phyloP scores from a whole-genome alignment of 208 protist species.

The Leishmania arabica region DNA sequence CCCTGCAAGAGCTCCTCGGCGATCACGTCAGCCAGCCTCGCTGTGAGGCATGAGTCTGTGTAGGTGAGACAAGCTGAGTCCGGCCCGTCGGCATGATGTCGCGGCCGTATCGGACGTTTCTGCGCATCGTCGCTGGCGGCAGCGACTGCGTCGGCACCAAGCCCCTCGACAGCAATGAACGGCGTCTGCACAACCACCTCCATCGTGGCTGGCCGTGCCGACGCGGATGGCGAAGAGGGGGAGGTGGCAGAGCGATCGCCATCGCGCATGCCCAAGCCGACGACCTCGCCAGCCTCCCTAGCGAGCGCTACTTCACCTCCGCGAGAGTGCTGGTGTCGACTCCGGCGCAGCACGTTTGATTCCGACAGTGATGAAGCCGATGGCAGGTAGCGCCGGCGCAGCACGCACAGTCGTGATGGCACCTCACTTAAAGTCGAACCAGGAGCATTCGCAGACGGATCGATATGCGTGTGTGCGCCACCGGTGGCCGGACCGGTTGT shows the following conservation, averaged over 20 bases:
- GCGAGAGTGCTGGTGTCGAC: neutral
- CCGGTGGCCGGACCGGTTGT: neutral
- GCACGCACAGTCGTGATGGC: slow-evolving; percentile 23
- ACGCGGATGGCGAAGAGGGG: neutral
- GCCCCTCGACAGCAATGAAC: slow-evolving; percentile 22
- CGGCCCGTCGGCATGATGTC: neutral
- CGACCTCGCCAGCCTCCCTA: neutral
- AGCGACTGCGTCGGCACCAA: neutral
- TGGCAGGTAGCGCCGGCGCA: slow-evolving; percentile 14
- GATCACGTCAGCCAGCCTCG: slow-evolving; percentile 20
- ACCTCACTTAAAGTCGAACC: neutral
- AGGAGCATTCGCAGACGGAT: neutral
- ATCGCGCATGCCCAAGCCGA: slow-evolving; percentile 2
- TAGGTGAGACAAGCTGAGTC: neutral
- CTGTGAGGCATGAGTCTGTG: slow-evolving; percentile 22
- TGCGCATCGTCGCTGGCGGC: neutral
- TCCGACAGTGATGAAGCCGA: neutral
- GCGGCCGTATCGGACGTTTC: neutral
- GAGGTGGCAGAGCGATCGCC: neutral
- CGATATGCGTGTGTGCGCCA: neutral
- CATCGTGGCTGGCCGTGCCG: neutral
- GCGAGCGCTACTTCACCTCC: neutral
- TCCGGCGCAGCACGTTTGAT: neutral
- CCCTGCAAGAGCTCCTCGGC: slow-evolving; percentile 9
- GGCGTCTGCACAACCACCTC: slow-evolving; percentile 19